phyloP scores from a whole-genome alignment of 140 eudicot genomes.

The Oenanthe javanica region DNA sequence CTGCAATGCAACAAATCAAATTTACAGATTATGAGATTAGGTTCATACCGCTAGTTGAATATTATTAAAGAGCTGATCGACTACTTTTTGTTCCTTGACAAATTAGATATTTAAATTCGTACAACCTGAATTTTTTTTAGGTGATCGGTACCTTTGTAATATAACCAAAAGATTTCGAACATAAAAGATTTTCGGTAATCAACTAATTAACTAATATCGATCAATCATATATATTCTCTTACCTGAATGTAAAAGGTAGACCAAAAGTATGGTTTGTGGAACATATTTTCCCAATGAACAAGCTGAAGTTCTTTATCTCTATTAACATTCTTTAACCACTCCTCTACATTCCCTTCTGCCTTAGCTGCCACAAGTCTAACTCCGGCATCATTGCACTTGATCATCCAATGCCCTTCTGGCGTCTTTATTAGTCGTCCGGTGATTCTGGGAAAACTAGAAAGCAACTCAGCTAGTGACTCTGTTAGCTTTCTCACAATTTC shows the following conservation, averaged over 20 bases:
- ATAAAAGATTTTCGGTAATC: not conserved
- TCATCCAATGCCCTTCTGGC: constrained; percentile 33
- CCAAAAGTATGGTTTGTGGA: constrained; percentile 29
- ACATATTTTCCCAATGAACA: constrained; percentile 39
- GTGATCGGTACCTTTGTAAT: no score
- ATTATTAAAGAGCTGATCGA: no score
- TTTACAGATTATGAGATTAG: not conserved
- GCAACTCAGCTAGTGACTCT: constrained; percentile 18
- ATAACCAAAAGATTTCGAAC: not conserved
- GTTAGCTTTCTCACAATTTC: constrained; percentile 15
- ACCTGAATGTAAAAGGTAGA: constrained; percentile 40
- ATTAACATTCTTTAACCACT: constrained; percentile 32
- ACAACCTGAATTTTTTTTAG: no score
- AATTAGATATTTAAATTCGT: no score
- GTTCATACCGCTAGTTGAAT: not conserved
- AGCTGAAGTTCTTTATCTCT: constrained; percentile 37
- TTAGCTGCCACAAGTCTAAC: constrained; percentile 30
- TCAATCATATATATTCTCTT: not conserved
- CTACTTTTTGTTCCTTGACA: no score
- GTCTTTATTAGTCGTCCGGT: constrained; percentile 28
- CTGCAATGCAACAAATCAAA: constrained; percentile 22
- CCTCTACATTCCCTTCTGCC: constrained; percentile 32
- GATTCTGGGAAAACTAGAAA: constrained; percentile 16
- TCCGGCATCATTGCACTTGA: constrained; percentile 48
- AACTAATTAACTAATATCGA: not conserved